Percentiles rank a stretch among this genome's conserved stretches.
phyloP scores from a whole-genome alignment of 768 basidiomycete genomes.

The Boletus sensibilis region DNA sequence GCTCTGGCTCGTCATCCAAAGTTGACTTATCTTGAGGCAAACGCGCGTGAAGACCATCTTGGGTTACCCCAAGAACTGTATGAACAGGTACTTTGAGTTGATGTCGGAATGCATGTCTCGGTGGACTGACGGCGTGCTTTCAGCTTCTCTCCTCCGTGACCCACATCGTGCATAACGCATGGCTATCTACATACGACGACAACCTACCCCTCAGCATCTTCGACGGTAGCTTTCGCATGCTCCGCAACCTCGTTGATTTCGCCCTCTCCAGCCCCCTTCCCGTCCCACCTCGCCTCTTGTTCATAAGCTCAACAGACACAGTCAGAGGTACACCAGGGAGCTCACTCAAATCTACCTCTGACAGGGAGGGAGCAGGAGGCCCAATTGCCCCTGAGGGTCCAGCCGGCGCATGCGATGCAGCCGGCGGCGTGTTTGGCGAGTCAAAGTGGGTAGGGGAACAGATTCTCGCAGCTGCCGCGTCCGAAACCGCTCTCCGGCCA shows the following conservation, averaged over 20 bases:
- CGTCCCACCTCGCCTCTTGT: constrained; percentile 31
- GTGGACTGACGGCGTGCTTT: background rate
- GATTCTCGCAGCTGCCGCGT: constrained; percentile 21
- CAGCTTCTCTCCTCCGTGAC: constrained; percentile 31
- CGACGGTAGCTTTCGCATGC: constrained; percentile 1
- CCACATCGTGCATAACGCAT: constrained; percentile 39
- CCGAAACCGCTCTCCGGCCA: constrained; percentile 20
- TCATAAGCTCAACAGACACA: constrained; percentile 30
- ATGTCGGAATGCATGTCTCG: background rate
- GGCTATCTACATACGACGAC: constrained; percentile 5
- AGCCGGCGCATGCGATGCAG: constrained; percentile 9
- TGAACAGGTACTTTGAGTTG: constrained; percentile 21
- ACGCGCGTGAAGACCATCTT: constrained; percentile 21
- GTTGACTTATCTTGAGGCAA: constrained; percentile 34
- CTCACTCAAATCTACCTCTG: background rate
- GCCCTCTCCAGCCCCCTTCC: constrained; percentile 33
- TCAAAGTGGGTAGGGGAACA: constrained; percentile 27
- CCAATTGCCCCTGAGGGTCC: background rate
- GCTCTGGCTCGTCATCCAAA: constrained; percentile 29
- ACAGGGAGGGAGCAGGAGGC: background rate
- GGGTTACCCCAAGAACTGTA: constrained; percentile 28
- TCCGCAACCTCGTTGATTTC: constrained; percentile 38
- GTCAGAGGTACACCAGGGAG: background rate
- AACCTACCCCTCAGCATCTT: constrained; percentile 10
- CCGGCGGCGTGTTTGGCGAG: constrained; percentile 10